phyloP scores from a whole-genome alignment of 116 monocot species.

The Cymodocea nodosa region DNA sequence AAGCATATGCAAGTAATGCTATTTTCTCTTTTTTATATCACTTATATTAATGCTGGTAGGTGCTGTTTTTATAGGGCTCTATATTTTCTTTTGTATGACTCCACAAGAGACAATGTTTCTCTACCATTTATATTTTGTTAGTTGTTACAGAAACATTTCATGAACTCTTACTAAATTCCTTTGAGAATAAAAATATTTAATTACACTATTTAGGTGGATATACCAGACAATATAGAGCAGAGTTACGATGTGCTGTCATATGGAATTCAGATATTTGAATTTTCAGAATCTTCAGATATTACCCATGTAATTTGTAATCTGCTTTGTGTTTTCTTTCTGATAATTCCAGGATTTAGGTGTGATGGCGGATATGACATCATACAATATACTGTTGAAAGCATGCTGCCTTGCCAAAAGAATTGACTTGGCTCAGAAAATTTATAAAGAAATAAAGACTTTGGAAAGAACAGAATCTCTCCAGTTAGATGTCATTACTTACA shows the following conservation, averaged over 20 bases:
- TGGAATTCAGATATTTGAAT: too few species aligned
- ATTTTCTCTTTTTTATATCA: conserved; percentile 26
- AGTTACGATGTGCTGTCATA: too few species aligned
- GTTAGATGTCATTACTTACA: conserved; percentile 75
- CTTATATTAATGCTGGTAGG: not conserved
- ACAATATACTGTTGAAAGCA: conserved; percentile 87
- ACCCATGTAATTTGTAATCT: too few species aligned
- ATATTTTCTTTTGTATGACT: too few species aligned
- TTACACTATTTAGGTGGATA: too few species aligned
- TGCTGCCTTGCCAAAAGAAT: conserved; percentile 68
- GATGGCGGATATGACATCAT: conserved; percentile 52
- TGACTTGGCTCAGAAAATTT: conserved; percentile 75
- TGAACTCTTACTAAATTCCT: too few species aligned
- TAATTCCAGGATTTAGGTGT: conserved; percentile 45
- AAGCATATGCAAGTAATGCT: conserved; percentile 87
- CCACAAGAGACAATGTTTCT: too few species aligned
- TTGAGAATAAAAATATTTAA: too few species aligned
- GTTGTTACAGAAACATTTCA: too few species aligned
- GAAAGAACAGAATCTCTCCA: conserved; percentile 29
- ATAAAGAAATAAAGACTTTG: conserved; percentile 43
- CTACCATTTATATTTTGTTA: too few species aligned
- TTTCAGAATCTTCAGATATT: too few species aligned
- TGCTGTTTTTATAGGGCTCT: not conserved
- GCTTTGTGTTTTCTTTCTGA: not conserved
- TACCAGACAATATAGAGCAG: too few species aligned